These are phyloP conservation scores for Mycena rosella DNA, from an alignment of 768 basidiomycete genomes.

Conservation along the genomic window DNA sequence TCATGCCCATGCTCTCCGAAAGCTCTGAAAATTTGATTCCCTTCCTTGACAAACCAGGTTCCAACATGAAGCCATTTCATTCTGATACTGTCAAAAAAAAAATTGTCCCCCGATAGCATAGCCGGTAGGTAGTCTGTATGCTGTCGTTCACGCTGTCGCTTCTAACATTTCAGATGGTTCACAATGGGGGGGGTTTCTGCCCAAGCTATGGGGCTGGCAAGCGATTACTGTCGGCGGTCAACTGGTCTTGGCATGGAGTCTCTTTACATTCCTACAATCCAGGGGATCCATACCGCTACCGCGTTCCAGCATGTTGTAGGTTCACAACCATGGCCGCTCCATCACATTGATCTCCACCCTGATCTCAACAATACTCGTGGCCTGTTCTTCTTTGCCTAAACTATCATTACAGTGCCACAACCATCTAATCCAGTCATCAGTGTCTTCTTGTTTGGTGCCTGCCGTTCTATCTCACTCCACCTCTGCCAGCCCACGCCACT, in stretches of 20 bases:
- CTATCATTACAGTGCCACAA: too few species aligned
- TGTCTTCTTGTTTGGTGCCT: background rate
- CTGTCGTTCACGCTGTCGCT: too few species aligned
- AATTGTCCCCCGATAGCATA: too few species aligned
- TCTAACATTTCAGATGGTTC: background rate
- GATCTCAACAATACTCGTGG: background rate
- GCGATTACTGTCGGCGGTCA: background rate
- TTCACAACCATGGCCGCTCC: background rate
- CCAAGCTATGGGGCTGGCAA: background rate
- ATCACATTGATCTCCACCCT: background rate
- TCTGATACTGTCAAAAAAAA: too few species aligned
- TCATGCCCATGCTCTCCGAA: too few species aligned
- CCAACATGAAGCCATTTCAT: too few species aligned
- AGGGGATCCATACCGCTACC: too few species aligned
- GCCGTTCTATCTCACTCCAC: background rate
- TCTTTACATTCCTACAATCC: background rate
- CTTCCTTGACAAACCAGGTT: too few species aligned
- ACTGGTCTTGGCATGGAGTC: background rate
- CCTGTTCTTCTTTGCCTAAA: too few species aligned
- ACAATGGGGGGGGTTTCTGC: background rate
- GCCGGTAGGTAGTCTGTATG: too few species aligned
- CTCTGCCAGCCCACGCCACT: background rate
- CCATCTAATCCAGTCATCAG: background rate
- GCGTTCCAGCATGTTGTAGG: too few species aligned
- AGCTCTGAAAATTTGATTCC: too few species aligned